Evolutionary conservation across 2,329 filamentous ascomycete species (phyloP), one percentile per base, ranked within the genome.

Genomic region (Aspergillus pseudonomiae): DNA sequence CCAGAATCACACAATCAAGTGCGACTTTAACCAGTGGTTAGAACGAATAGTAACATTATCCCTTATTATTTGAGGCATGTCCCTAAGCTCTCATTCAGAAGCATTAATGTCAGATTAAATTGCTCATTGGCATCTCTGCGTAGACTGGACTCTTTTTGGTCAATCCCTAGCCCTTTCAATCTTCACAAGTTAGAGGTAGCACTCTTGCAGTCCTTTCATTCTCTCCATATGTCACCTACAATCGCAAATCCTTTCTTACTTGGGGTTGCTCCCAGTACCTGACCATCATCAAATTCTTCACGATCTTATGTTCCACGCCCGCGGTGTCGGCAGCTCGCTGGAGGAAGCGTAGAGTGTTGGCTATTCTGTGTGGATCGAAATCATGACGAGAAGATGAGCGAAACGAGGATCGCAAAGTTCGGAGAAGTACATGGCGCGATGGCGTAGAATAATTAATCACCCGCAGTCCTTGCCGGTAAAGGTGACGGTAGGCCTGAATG

Each of bases 381-480:
- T 79, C 76, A 26, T 73, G 60, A 10, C 65, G 60, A 10, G 74
- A 66, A 30, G 73, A 75, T 14, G 73, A 74, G 61, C 81, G 77
- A 72, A 82, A 84, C 30, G 80, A 70, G 10, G 74, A 73, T 57
- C 78, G 78, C 46, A 84, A 66, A 32, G 75, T 78, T 58, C 81
- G 75, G 57, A 81, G 82, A 21, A 87, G 73, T 2, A 84, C 81
- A 75, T 83, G 83, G 60, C 86, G 85, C 24, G 83, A 81, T 12
- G 87, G 87, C 55, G 80, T 82, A 1, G 86, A 83, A 74, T 86
- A 87, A 61, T 84, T 83, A 59, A 88, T 78, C 4, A 85, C 85
- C 59, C 82, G 81, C 24, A 89, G 77, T 10, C 81, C 78, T 34
- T 82, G 79, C 30, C 84, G 82, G 67, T 85, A 86, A 48, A 89